Evolutionary conservation across 1,284 basidiomycete species (phyloP).

Genomic region (Megacollybia platyphylla): DNA sequence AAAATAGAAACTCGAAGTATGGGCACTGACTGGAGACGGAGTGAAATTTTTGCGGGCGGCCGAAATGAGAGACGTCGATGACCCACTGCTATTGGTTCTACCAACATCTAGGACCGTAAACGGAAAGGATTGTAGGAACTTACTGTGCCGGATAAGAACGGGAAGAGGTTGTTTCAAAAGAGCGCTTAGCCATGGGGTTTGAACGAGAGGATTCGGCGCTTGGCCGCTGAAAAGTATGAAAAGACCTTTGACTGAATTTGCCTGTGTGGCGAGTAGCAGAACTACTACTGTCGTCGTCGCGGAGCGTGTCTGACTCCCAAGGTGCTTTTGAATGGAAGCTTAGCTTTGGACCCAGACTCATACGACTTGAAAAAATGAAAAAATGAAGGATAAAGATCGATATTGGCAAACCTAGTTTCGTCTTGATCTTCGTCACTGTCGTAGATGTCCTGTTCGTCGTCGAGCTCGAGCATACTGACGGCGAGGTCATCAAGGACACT

Average conservation of each 20-base stretch:
- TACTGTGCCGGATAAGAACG: constrained; percentile 44
- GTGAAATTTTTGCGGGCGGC: constrained; percentile 17
- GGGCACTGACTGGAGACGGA: constrained; percentile 10
- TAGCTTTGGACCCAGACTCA: constrained; percentile 70
- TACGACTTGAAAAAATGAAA: constrained; percentile 21
- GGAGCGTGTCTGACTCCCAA: constrained; percentile 56
- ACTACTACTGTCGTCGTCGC: constrained; percentile 24
- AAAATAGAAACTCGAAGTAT: constrained; percentile 7
- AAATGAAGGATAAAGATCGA: no score
- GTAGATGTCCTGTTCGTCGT: constrained; percentile 35
- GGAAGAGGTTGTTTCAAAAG: constrained; percentile 44
- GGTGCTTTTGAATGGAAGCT: constrained; percentile 68
- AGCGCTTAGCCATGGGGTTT: constrained; percentile 34
- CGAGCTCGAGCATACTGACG: constrained; percentile 43
- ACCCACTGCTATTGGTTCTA: constrained; percentile 10
- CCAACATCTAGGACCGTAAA: not conserved
- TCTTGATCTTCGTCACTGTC: constrained; percentile 12
- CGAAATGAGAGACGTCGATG: constrained; percentile 34
- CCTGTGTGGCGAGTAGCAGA: constrained; percentile 13
- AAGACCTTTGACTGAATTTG: constrained; percentile 20
- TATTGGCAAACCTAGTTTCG: constrained; percentile 14
- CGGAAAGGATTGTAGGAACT: constrained; percentile 15
- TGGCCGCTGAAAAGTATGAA: constrained; percentile 31
- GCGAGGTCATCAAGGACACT: constrained; percentile 34
- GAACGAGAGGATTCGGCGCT: constrained; percentile 53